phyloP scores from a whole-genome alignment of 73 alveolate species.

The Paramecium primaurelia region DNA sequence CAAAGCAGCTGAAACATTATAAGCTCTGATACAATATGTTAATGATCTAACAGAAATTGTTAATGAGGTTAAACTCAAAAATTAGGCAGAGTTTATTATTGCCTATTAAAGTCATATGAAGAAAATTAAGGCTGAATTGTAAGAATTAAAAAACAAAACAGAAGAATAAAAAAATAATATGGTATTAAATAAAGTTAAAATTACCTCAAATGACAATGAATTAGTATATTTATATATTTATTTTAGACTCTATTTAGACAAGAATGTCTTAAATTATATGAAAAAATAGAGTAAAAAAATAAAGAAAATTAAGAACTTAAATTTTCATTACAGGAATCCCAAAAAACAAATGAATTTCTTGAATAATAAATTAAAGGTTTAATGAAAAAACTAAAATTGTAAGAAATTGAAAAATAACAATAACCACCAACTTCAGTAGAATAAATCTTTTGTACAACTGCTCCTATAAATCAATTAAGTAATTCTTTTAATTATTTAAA shows the following conservation, averaged over 20 bases:
- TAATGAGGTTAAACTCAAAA: neutral
- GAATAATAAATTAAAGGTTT: conserved; percentile 14
- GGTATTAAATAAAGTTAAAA: neutral
- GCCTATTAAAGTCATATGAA: conserved; percentile 52
- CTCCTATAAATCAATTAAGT: neutral
- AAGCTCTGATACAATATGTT: neutral
- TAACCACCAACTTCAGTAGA: neutral
- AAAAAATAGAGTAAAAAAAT: conserved; percentile 15
- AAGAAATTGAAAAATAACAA: neutral
- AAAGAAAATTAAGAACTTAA: neutral
- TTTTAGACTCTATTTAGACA: neutral
- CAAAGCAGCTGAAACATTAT: neutral
- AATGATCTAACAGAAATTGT: neutral
- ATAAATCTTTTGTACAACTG: conserved; percentile 14
- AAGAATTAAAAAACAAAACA: conserved; percentile 7
- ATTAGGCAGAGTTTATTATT: conserved; percentile 43
- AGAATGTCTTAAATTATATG: conserved; percentile 11
- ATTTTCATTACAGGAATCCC: neutral
- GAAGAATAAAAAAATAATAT: neutral
- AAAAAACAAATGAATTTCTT: neutral
- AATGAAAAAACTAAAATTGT: neutral
- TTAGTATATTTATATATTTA: neutral
- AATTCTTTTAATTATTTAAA: neutral
- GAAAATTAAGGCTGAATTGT: conserved; percentile 16
- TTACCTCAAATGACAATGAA: conserved; percentile 1